Conservation (phyloP, 73 alveolate species). For the Paramecium biaurelia region DNA sequence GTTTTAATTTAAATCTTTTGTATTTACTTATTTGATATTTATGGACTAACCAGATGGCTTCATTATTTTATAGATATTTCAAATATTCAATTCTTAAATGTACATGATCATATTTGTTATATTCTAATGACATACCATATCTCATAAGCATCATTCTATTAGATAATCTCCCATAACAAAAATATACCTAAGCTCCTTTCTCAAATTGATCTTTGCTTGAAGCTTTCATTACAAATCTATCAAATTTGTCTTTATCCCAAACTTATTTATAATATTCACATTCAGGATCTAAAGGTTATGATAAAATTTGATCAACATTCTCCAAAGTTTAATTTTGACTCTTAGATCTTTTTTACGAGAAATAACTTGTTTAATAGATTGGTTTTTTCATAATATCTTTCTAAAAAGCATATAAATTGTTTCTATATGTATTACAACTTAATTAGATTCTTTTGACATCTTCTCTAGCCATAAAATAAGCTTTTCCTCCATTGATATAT, state of each 20-base stretch:
- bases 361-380: neutral
- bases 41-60: neutral
- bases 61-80: neutral
- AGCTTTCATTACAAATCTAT: slow-evolving; percentile 43
- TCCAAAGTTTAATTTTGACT: neutral
- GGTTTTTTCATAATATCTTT: slow-evolving; percentile 10
- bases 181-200: slow-evolving; percentile 56
- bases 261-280: neutral
- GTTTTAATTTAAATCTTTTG: slow-evolving; percentile 13
- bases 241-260: slow-evolving; percentile 53
- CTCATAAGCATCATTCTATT: slow-evolving; percentile 56
- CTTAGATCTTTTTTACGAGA: neutral
- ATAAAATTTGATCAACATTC: neutral
- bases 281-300: neutral
- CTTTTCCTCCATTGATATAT: slow-evolving; percentile 2
- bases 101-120: slow-evolving; percentile 57
- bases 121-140: slow-evolving; percentile 62
- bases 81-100: slow-evolving; percentile 56
- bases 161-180: slow-evolving; percentile 59
- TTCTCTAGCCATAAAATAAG: slow-evolving; percentile 52
- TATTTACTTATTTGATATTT: neutral
- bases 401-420: neutral
- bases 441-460: neutral
- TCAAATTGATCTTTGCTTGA: slow-evolving; percentile 58
- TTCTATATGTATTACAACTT: neutral